Base-by-base conservation (phyloP, 768 basidiomycete species). In the Termitomyces sp. region DNA sequence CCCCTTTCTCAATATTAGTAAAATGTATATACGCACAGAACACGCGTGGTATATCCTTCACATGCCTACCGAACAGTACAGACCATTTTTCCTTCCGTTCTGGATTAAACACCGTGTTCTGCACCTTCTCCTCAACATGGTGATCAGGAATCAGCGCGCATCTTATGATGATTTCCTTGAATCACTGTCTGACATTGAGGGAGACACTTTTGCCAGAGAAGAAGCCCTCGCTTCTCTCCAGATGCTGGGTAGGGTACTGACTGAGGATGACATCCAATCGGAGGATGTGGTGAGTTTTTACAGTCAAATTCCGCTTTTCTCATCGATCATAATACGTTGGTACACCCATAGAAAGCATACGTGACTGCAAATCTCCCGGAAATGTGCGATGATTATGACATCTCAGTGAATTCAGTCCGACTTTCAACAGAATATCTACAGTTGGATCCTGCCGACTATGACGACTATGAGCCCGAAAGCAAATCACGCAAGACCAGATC, bases 1-100 rank as follows among this genome's bases (percentile, higher is more conserved):
- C 1, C 49, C 32, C 46, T 3, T 23, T 47, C 32, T 39, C 33
- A 44, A 29, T 15, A 45, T 42, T 48, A 89, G 87, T 22, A 81
- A 83, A 56, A 77, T 89, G 2, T 89, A 85, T 56, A 67, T 90
- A 27, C 76, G 79, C 42, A 89, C 88, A 0, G 42, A 72, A 41
- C 65, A 69, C 65, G 85, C 87, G 0, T 90, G 88, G 88, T 90
- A 90, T 57, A 85, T 89, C 52, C 73, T 90, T 2, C 73, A 76
- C 11, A 55, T 57, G 2, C 85, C 88, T 0, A 75, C 81, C 0
- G 42, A 48, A 1, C 32, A 51, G 3, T 89, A 89, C 58, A 45
- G 49, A 13, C 67, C 71, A 0, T 78, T 75, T 50, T 88, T 75
- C 60, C 56, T 55, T 0, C 56, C 67, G 0, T 81, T 85, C 53